phyloP scores from a whole-genome alignment of 805 yeast genomes.

The Nakazawaea pomicola region DNA sequence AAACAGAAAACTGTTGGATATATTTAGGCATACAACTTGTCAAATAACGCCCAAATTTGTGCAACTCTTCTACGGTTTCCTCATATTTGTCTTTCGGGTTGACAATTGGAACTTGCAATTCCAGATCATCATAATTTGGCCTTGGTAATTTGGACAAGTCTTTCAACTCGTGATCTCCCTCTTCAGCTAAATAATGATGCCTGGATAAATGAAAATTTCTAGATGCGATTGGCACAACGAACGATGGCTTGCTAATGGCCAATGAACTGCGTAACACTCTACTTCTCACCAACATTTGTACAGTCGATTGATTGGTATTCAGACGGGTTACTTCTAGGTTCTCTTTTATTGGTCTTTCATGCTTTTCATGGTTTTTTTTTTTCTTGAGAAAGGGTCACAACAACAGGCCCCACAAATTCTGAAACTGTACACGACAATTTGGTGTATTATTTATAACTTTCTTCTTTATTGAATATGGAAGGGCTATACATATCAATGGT shows the following conservation, averaged over 20 bases:
- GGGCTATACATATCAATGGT: conserved; percentile 18
- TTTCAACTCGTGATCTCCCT: conserved; percentile 5
- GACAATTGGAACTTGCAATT: conserved; percentile 42
- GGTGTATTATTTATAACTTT: not conserved
- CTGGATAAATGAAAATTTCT: not conserved
- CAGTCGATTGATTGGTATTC: no score
- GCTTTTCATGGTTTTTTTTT: not conserved
- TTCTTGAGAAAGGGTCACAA: not conserved
- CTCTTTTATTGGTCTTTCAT: not conserved
- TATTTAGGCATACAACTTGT: conserved; percentile 77
- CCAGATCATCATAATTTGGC: conserved; percentile 24
- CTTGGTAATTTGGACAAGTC: conserved; percentile 30
- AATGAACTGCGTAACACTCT: no score
- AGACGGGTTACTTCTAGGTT: not conserved
- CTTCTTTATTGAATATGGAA: not conserved
- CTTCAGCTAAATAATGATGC: not conserved
- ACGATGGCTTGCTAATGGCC: not conserved
- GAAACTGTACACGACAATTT: not conserved
- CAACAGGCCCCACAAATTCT: no score
- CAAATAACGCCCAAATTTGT: conserved; percentile 74
- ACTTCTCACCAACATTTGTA: no score
- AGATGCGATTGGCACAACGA: not conserved
- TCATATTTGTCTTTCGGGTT: conserved; percentile 76
- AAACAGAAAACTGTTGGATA: conserved; percentile 78
- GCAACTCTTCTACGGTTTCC: conserved; percentile 65